Base-by-base conservation (phyloP, 192 early-diverging fungal species). In the Gorgonomyces haynaldii region DNA sequence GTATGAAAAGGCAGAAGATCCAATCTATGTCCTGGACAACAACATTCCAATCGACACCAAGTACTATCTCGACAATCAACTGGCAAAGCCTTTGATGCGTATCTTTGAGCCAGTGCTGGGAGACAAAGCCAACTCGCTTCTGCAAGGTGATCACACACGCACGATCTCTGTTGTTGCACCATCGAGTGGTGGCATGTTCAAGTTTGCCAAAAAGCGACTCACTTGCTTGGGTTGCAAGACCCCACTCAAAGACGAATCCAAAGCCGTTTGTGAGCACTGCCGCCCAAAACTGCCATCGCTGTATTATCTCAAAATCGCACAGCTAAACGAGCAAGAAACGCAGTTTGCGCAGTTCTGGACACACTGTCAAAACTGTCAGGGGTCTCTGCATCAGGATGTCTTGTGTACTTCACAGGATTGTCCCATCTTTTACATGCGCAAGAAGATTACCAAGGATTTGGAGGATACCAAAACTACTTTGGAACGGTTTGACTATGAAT, bases 381-480 rank as follows among this genome's bases (percentile, higher is more conserved):
- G 89, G 6, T 62, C 59, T 50, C 58, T 96, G 25, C 90, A 95
- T 64, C 88, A 87, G 53, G 91, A 96, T 50, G 88, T 98, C 9
- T 74, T 98, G 42, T 98, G 94, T 65, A 89, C 85, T 2, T 86
- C 83, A 51, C 85, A 81, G 60, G 91, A 95, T 62, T 98, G 95
- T 60, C 91, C 95, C 3, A 98, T 98, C 23, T 96, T 94, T 56
- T 98, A 86, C 52, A 98, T 98, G 94, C 84, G 95, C 44, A 91
- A 89, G 46, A 95, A 92, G 64, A 84, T 77, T 12, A 88, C 91
- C 55, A 96, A 94, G 61, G 94, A 98, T 41, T 69, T 89, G 54
- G 69, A 83, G 23, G 84, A 90, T 16, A 76, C 82, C 23, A 54
- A 79, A 3, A 62, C 65, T 7, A 66, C 74, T 26, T 56, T 96